These are phyloP conservation scores for Talaromyces borbonicus DNA, from an alignment of 495 filamentous ascomycete species.

Conservation along the genomic window DNA sequence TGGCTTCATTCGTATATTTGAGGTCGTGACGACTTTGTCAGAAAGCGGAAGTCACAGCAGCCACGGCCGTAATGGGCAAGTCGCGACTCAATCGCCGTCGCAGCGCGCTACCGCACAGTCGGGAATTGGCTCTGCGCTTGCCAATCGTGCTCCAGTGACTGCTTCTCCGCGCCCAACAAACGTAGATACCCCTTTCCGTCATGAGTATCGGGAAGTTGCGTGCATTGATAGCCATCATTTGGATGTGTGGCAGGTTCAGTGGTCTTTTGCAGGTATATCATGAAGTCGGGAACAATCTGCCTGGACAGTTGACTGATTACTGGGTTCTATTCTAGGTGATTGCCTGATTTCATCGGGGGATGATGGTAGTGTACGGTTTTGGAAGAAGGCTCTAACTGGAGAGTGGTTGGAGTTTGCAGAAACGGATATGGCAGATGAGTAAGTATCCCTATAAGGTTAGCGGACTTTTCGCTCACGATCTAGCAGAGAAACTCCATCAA, in stretches of 20 bases:
- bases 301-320: neutral
- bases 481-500: constrained; percentile 5
- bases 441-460: neutral
- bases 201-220: constrained; percentile 36
- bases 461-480: constrained; percentile 13
- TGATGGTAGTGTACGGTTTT: constrained; percentile 39
- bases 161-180: constrained; percentile 23
- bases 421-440: constrained; percentile 31
- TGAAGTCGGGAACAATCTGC: neutral
- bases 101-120: constrained; percentile 34
- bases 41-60: constrained; percentile 17
- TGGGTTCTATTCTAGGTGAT: constrained; percentile 26
- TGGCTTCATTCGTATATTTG: constrained; percentile 75
- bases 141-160: constrained; percentile 26
- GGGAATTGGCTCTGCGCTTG: constrained; percentile 42
- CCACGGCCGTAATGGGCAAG: constrained; percentile 19
- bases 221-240: constrained; percentile 40
- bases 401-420: constrained; percentile 45
- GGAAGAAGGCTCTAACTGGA: constrained; percentile 39
- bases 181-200: constrained; percentile 30
- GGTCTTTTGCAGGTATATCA: constrained; percentile 36
- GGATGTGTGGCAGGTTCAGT: constrained; percentile 41
- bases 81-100: constrained; percentile 24
- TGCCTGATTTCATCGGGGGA: constrained; percentile 41
- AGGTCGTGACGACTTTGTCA: constrained; percentile 49